Conservation (phyloP, 78 protist species). For the Emiliania huxleyi region DNA sequence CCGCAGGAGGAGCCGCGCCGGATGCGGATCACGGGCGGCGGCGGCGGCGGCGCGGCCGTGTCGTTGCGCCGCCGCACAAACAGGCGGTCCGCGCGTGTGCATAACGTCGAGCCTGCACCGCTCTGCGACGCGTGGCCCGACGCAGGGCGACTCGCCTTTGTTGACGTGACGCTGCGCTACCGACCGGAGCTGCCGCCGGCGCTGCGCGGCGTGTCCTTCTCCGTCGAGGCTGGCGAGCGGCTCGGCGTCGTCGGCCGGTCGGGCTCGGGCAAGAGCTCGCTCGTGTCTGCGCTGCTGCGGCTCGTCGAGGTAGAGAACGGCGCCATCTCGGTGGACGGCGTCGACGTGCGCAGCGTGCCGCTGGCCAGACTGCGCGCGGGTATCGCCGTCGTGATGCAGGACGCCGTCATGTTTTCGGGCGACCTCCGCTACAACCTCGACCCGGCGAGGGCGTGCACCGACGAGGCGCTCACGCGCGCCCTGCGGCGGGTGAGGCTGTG, state of each 20-base stretch:
- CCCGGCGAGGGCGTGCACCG: slow-evolving; percentile 67
- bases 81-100: too few relatives aligned
- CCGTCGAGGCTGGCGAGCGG: slow-evolving; percentile 43
- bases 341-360: neutral
- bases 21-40: too few relatives aligned
- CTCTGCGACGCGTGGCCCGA: slow-evolving; percentile 38
- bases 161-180: slow-evolving; percentile 31
- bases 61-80: too few relatives aligned
- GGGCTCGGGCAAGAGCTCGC: too few relatives aligned
- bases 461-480: too few relatives aligned
- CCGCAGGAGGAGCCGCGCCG: too few relatives aligned
- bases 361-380: neutral
- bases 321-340: slow-evolving; percentile 5
- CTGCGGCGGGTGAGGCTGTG: too few relatives aligned
- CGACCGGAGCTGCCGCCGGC: slow-evolving; percentile 55
- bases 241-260: slow-evolving; percentile 78
- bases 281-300: neutral
- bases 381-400: slow-evolving; percentile 71
- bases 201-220: slow-evolving; percentile 30
- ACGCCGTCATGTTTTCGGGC: slow-evolving; percentile 82
- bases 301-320: slow-evolving; percentile 24
- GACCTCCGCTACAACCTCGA: slow-evolving; percentile 83
- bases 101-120: too few relatives aligned
- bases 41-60: too few relatives aligned
- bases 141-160: slow-evolving; percentile 10